Conservation (phyloP, 495 filamentous ascomycete species). For the Annulohypoxylon nitens region DNA sequence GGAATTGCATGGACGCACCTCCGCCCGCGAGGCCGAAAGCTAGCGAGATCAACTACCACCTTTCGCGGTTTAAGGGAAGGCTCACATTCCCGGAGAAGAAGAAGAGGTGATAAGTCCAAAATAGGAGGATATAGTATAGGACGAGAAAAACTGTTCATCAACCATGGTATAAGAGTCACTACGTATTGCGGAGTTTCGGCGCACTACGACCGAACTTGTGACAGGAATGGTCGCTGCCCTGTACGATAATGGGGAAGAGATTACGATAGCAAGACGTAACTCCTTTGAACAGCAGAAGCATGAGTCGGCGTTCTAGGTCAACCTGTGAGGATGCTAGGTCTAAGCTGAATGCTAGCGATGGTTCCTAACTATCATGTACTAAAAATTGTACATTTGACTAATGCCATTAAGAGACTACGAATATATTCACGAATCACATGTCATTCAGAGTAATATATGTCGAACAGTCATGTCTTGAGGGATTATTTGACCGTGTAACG, state of each 20-base stretch:
- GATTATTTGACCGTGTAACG: not conserved
- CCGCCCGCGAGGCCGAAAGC: slow-evolving; percentile 73
- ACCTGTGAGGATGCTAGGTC: slow-evolving; percentile 1
- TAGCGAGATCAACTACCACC: slow-evolving; percentile 96
- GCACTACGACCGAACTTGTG: not conserved
- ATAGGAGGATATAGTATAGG: not conserved
- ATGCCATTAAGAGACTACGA: slow-evolving; percentile 11
- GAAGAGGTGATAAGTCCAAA: slow-evolving; percentile 57
- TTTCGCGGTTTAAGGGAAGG: slow-evolving; percentile 86
- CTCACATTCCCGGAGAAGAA: slow-evolving; percentile 81
- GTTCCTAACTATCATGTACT: slow-evolving; percentile 22
- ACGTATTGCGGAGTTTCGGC: not conserved
- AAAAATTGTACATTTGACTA: slow-evolving; percentile 25
- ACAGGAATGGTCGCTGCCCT: slow-evolving; percentile 8
- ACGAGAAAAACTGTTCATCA: not conserved
- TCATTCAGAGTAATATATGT: not conserved
- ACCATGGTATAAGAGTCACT: not conserved
- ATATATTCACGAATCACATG: slow-evolving; percentile 10
- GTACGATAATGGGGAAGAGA: slow-evolving; percentile 30
- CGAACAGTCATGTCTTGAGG: not conserved
- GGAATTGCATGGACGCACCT: slow-evolving; percentile 93
- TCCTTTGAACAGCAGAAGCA: slow-evolving; percentile 13
- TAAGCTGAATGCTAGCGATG: not conserved
- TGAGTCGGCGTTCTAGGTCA: slow-evolving; percentile 37
- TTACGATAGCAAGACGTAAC: not conserved